These are phyloP conservation scores for Dryas integrifolia DNA, from an alignment of 331 rosid genomes.

Conservation along the genomic window DNA sequence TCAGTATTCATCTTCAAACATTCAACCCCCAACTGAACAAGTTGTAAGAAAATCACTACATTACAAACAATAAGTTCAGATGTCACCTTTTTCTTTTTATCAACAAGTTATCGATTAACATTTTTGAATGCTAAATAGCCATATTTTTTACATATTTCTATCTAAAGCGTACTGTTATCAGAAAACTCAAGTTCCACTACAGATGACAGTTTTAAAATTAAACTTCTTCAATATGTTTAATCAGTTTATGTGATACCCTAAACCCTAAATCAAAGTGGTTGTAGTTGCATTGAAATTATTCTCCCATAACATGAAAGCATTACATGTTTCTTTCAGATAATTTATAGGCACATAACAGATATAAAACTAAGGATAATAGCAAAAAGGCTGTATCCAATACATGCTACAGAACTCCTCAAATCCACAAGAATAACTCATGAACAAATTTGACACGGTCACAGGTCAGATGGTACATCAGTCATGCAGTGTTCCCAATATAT, in stretches of 20 bases:
- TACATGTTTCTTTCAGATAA: too few species aligned
- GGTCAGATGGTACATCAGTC: constrained; percentile 31
- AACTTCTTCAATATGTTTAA: too few species aligned
- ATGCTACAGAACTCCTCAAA: background rate
- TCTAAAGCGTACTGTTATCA: too few species aligned
- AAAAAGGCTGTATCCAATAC: background rate
- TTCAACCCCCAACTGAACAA: background rate
- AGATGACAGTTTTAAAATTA: too few species aligned
- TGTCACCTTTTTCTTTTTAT: background rate
- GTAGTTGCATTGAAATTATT: too few species aligned
- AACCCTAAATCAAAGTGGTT: too few species aligned
- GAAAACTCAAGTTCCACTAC: too few species aligned
- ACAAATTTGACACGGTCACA: background rate
- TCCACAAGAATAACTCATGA: background rate
- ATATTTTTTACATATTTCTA: too few species aligned
- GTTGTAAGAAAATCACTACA: background rate
- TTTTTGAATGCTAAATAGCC: too few species aligned
- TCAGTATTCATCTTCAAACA: background rate
- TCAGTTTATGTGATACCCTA: too few species aligned
- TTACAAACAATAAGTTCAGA: background rate
- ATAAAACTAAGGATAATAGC: background rate
- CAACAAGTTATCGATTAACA: too few species aligned
- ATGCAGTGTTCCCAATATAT: constrained; percentile 53
- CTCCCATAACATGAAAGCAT: too few species aligned
- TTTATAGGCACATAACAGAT: background rate